Evolutionary conservation across 75 land plant species (phyloP).

Genomic region (Selaginella moellendorffii): DNA sequence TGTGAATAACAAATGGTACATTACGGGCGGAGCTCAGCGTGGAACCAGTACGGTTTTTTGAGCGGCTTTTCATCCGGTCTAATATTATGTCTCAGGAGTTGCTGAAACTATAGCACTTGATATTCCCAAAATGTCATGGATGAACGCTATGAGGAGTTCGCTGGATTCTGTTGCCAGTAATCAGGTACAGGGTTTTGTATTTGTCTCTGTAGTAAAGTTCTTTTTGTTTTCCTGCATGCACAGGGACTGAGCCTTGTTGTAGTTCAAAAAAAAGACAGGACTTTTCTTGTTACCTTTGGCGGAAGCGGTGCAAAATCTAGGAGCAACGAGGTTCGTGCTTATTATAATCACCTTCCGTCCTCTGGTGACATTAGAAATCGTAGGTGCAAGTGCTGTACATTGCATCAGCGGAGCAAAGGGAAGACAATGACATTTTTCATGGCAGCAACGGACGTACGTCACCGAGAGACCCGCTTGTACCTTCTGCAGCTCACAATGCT

Average conservation of each 20-base stretch:
- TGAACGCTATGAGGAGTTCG: conserved; percentile 25
- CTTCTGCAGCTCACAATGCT: neutral
- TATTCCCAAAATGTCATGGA: conserved; percentile 64
- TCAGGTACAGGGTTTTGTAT: conserved; percentile 29
- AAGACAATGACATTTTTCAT: neutral
- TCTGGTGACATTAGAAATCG: too few relatives aligned
- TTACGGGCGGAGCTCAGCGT: conserved; percentile 62
- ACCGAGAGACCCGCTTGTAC: neutral
- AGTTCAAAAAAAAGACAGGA: conserved; percentile 58
- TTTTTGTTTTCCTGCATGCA: conserved; percentile 3
- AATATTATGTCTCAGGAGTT: conserved; percentile 28
- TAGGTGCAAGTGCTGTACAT: conserved; percentile 72
- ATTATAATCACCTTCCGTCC: neutral
- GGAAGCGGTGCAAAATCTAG: conserved; percentile 54
- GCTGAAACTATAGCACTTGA: conserved; percentile 65
- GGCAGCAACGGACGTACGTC: neutral
- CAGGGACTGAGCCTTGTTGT: conserved; percentile 81
- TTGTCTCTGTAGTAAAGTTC: neutral
- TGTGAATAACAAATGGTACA: conserved; percentile 81
- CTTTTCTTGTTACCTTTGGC: conserved; percentile 79
- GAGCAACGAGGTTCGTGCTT: conserved; percentile 43
- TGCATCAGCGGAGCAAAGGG: conserved; percentile 23
- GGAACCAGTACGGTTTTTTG: conserved; percentile 30
- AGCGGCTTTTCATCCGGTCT: neutral
- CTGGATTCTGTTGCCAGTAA: conserved; percentile 39